phyloP scores from a whole-genome alignment of 2,329 filamentous ascomycete genomes.

The Fusarium oxysporum region DNA sequence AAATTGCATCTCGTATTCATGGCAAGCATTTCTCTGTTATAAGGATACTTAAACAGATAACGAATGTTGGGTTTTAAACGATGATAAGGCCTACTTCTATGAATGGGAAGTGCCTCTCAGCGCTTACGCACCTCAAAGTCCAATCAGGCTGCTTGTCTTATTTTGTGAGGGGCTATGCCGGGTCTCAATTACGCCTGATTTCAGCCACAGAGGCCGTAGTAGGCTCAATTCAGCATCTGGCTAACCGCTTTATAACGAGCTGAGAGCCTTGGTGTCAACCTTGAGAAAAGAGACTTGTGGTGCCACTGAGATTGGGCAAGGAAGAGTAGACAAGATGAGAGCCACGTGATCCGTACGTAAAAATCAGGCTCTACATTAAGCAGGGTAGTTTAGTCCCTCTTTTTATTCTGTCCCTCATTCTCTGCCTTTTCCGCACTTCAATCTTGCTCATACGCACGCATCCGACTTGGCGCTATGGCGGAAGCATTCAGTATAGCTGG shows the following conservation, averaged over 20 bases:
- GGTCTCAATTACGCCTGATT: rapidly evolving
- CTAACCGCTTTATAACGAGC: neutral
- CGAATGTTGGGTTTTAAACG: rapidly evolving
- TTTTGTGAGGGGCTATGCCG: neutral
- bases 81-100: neutral
- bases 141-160: neutral
- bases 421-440: neutral
- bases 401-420: rapidly evolving
- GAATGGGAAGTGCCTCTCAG: rapidly evolving
- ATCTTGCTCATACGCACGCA: neutral
- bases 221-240: too few relatives aligned
- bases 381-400: rapidly evolving
- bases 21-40: too few relatives aligned
- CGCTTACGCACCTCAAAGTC: neutral
- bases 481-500: neutral
- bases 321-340: rapidly evolving
- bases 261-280: neutral
- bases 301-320: neutral
- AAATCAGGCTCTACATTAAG: rapidly evolving
- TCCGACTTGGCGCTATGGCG: rapidly evolving
- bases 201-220: rapidly evolving
- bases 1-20: neutral
- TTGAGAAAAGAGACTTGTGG: neutral
- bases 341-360: neutral
- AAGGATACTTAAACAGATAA: rapidly evolving